These are phyloP conservation scores for Infundibulicybe gibba DNA, from an alignment of 768 basidiomycete species.

Conservation along the genomic window DNA sequence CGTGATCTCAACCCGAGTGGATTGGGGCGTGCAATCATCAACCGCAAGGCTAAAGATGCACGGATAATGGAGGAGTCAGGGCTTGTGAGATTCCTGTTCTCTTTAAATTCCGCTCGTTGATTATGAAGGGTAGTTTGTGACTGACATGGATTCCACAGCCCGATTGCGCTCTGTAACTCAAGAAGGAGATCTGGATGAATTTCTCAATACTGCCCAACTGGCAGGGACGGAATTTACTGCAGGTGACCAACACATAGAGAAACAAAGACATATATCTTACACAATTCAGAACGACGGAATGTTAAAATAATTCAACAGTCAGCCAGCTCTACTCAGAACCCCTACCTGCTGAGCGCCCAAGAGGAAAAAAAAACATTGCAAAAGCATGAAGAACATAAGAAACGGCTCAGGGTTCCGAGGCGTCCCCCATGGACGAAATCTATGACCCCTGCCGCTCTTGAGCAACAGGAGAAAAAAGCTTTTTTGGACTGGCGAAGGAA, in stretches of 20 bases:
- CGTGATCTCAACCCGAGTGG: constrained; percentile 73
- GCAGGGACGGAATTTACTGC: constrained; percentile 96
- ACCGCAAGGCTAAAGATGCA: constrained; percentile 81
- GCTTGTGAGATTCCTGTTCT: constrained; percentile 45
- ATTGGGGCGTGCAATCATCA: constrained; percentile 93
- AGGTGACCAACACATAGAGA: constrained; percentile 44
- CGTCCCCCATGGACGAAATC: constrained; percentile 85
- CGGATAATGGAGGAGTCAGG: constrained; percentile 56
- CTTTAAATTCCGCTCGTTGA: constrained; percentile 6
- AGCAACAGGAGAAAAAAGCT: constrained; percentile 83
- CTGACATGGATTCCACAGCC: constrained; percentile 64
- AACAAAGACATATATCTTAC: background rate
- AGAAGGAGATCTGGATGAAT: constrained; percentile 93
- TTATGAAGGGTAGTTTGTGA: constrained; percentile 53
- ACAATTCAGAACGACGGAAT: constrained; percentile 58
- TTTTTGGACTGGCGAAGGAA: constrained; percentile 94
- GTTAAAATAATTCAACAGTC: constrained; percentile 72
- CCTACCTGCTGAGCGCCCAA: constrained; percentile 77
- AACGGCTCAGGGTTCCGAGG: constrained; percentile 81
- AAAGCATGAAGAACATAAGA: constrained; percentile 72
- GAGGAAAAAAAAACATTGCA: constrained; percentile 76
- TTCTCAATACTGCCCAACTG: constrained; percentile 89
- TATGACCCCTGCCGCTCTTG: constrained; percentile 76
- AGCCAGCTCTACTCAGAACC: constrained; percentile 61
- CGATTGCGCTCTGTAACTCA: constrained; percentile 92